Conservation (phyloP, 73 alveolate genomes). For the Breviolum minutum region DNA sequence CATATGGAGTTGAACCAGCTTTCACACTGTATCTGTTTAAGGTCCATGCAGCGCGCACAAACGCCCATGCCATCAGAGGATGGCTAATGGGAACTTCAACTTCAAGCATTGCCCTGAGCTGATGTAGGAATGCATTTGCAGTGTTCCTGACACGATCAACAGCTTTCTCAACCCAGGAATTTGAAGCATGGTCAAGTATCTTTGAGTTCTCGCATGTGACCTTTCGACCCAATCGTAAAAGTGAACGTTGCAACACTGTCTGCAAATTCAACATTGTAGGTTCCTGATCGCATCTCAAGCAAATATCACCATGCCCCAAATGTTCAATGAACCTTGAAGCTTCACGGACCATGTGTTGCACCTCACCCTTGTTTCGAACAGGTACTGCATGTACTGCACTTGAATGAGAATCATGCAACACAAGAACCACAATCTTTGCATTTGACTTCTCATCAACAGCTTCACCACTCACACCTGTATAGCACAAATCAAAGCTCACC, state of each 20-base stretch:
- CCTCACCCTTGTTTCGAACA: not conserved
- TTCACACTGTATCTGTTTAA: not conserved
- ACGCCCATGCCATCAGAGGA: not conserved
- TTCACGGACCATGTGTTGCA: not conserved
- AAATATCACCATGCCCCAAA: not conserved
- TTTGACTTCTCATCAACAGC: not conserved
- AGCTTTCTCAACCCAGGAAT: not conserved
- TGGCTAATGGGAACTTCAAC: not conserved
- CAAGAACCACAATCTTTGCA: not conserved
- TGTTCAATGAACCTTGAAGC: not conserved
- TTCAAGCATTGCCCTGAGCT: not conserved
- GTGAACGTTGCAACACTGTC: not conserved
- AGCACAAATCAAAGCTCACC: not conserved
- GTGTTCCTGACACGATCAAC: not conserved
- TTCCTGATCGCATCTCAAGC: not conserved
- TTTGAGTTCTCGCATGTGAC: not conserved
- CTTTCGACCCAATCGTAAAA: not conserved
- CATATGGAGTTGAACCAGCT: not conserved
- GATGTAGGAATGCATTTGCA: not conserved
- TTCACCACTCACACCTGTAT: not conserved
- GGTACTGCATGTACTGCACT: not conserved
- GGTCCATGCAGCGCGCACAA: not conserved
- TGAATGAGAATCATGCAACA: not conserved
- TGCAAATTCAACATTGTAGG: not conserved
- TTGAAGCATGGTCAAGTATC: not conserved